phyloP scores from a whole-genome alignment of 2,329 filamentous ascomycete species.

The Apiospora pterosperma region DNA sequence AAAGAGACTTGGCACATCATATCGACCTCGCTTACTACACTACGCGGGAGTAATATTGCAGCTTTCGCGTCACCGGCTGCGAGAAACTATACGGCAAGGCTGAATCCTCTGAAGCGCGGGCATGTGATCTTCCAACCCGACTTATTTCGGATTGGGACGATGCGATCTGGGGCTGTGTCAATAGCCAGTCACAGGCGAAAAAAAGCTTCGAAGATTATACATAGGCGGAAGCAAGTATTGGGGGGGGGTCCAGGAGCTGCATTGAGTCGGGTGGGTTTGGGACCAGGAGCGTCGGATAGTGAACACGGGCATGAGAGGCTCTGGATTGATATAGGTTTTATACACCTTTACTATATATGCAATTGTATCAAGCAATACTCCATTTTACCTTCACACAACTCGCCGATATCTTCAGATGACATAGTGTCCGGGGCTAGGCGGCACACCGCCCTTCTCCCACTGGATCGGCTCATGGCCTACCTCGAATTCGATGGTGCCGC shows the following conservation, averaged over 20 bases:
- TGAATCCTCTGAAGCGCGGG: not conserved
- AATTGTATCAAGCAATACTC: not conserved
- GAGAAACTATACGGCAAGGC: not conserved
- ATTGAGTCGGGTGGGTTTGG: not conserved
- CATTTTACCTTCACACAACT: not conserved
- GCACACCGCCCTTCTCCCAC: slow-evolving; percentile 8
- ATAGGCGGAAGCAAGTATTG: not conserved
- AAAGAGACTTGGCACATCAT: not conserved
- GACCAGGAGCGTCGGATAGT: not conserved
- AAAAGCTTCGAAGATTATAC: not conserved
- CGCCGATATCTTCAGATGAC: not conserved
- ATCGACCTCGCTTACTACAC: not conserved
- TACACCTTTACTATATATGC: not conserved
- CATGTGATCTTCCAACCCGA: not conserved
- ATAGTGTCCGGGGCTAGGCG: slow-evolving; percentile 9
- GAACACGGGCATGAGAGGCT: not conserved
- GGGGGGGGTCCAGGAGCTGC: not conserved
- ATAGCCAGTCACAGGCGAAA: not conserved
- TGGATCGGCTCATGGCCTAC: slow-evolving; percentile 1
- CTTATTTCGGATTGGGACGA: not conserved
- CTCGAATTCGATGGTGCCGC: slow-evolving; percentile 7
- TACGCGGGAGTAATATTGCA: not conserved
- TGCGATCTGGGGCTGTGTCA: not conserved
- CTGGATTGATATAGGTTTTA: not conserved
- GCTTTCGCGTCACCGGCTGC: not conserved